phyloP scores from a whole-genome alignment of 2,329 filamentous ascomycete species.

The Trichoderma sp. region DNA sequence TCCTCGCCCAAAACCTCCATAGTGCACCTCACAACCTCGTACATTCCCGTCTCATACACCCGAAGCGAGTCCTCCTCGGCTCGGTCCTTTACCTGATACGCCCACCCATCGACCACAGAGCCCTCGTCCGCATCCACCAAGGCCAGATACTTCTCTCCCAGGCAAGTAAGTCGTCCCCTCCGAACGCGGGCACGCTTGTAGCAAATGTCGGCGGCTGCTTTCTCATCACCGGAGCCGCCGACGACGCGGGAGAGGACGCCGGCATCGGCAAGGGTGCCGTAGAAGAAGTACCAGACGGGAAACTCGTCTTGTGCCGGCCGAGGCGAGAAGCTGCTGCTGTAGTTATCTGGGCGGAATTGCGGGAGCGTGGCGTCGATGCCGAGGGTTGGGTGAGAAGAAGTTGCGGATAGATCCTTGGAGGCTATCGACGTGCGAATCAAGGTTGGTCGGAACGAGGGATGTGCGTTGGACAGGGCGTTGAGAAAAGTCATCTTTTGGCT shows the following conservation, averaged over 20 bases:
- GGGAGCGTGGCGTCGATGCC: neutral
- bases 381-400: neutral
- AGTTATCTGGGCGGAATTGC: neutral
- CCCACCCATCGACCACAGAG: neutral
- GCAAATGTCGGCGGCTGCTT: neutral
- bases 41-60: neutral
- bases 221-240: neutral
- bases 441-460: neutral
- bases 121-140: neutral
- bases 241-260: neutral
- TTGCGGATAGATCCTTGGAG: neutral
- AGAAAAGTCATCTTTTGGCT: neutral
- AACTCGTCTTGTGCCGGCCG: neutral
- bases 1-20: neutral
- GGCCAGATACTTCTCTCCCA: neutral
- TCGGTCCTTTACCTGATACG: neutral
- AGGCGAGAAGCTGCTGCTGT: too few relatives aligned
- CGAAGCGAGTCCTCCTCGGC: neutral
- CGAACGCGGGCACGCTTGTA: neutral
- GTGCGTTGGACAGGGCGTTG: neutral
- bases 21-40: slow-evolving; percentile 2
- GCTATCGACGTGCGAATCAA: slow-evolving; percentile 6
- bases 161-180: neutral
- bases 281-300: slow-evolving; percentile 8
- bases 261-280: neutral